These are phyloP conservation scores for Pelargonium australe DNA, from an alignment of 441 rosid species.

Conservation along the genomic window DNA sequence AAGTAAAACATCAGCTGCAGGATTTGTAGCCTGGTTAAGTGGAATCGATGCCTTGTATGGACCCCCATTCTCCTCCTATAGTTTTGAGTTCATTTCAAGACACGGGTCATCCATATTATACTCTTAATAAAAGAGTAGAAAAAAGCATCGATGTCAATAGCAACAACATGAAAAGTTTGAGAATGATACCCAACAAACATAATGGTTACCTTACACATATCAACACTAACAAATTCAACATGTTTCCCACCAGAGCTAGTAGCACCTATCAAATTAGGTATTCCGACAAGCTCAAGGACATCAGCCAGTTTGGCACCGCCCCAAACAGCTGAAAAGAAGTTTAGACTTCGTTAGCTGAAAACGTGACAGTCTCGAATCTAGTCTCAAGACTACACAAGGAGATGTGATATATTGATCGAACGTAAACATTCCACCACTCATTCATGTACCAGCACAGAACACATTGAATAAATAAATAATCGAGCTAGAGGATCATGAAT, in stretches of 20 bases:
- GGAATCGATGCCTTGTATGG: slow-evolving; percentile 96
- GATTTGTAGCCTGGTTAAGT: slow-evolving; percentile 79
- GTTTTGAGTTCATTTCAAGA: slow-evolving; percentile 2
- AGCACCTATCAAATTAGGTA: slow-evolving; percentile 22
- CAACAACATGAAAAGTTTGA: slow-evolving; percentile 12
- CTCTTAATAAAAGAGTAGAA: too few relatives aligned
- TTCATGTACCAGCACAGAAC: too few relatives aligned
- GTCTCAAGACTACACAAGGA: not conserved
- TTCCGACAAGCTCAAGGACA: slow-evolving; percentile 26
- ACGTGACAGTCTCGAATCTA: not conserved
- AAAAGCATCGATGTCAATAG: not conserved
- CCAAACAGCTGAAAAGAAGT: slow-evolving; percentile 24
- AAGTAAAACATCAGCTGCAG: slow-evolving; percentile 91
- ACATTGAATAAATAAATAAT: too few relatives aligned
- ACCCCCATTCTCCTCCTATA: slow-evolving; percentile 95
- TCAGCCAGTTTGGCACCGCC: slow-evolving; percentile 31
- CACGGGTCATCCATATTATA: not conserved
- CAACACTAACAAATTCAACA: slow-evolving; percentile 30
- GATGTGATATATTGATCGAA: not conserved
- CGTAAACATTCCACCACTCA: too few relatives aligned
- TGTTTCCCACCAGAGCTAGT: slow-evolving; percentile 26
- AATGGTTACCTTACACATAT: slow-evolving; percentile 23
- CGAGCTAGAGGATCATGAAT: too few relatives aligned
- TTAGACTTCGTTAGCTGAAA: not conserved
- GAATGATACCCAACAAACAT: slow-evolving; percentile 10